Evolutionary conservation across 2,329 filamentous ascomycete genomes (phyloP), one percentile per base, ranked within the genome.

Genomic region (Gaeumannomyces sp.): DNA sequence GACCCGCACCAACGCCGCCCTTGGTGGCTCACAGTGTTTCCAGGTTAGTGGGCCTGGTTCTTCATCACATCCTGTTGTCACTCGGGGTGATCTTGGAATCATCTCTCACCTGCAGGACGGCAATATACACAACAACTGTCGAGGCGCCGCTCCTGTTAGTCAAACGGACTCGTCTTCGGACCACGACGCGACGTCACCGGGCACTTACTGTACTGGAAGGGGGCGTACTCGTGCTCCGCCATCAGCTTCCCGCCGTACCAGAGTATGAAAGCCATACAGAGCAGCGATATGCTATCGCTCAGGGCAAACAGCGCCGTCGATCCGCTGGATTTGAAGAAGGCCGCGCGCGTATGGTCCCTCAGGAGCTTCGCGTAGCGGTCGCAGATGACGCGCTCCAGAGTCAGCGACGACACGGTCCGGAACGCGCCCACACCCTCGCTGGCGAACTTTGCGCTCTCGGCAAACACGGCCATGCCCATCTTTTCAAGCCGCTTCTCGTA

Each of bases 381-480:
- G 45, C 76, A 75, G 69, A 89, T 87, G 58, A 78, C 77, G 63
- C 85, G 78, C 70, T 89, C 87, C 72, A 89, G 81, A 2, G 84
- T 86, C 29, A 89, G 73, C 4, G 84, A 80, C 0, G 84, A 78
- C 1, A 89, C 86, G 0, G 87, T 89, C 25, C 86, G 79, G 68
- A 88, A 86, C 0, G 85, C 85, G 1, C 81, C 80, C 8, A 89
- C 84, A 14, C 85, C 81, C 71, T 89, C 87, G 0, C 84, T 80
- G 2, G 85, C 86, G 68, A 89, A 89, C 68, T 87, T 82, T 1
- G 85, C 85, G 67, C 85, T 88, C 61, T 84, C 81, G 5, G 81
- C 80, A 71, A 88, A 89, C 0, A 87, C 82, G 11, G 77, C 76
- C 4, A 83, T 80, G 65, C 85, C 87, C 73, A 83, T 79, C 59